Evolutionary conservation across 306 rosid species (phyloP).

Genomic region (Ormosia emarginata): DNA sequence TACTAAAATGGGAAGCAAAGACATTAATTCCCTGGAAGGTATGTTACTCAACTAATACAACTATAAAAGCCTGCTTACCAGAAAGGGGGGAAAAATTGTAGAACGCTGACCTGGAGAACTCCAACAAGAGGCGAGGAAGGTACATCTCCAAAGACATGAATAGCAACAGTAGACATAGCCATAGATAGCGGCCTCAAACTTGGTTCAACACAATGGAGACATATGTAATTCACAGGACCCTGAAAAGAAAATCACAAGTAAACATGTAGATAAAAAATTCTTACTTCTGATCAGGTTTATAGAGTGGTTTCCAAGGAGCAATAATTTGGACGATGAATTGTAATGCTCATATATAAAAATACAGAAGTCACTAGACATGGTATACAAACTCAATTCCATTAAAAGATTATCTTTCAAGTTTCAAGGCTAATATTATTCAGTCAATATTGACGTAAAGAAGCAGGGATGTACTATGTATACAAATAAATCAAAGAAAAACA

Average conservation of each 20-base stretch:
- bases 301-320: not conserved
- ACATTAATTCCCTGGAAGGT: not conserved
- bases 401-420: not conserved
- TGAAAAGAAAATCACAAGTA: slow-evolving; percentile 30
- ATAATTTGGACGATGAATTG: not conserved
- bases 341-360: not conserved
- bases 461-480: not conserved
- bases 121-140: slow-evolving; percentile 94
- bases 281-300: not conserved
- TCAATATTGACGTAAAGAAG: not conserved
- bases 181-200: slow-evolving; percentile 83
- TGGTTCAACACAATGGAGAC: slow-evolving; percentile 71
- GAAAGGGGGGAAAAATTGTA: not conserved
- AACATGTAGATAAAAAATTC: not conserved
- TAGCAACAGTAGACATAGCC: slow-evolving; percentile 77
- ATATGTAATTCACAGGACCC: slow-evolving; percentile 78
- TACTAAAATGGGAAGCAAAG: not conserved
- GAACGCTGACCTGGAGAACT: slow-evolving; percentile 59
- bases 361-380: not conserved
- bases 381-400: not conserved
- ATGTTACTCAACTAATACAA: not conserved
- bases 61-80: not conserved
- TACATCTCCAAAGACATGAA: slow-evolving; percentile 87
- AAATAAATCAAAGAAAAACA: not conserved
- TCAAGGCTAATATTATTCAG: not conserved